A percentile compares a stretch with the other conserved stretches of the same genome.
These are phyloP conservation scores for Hemileccinum rubropunctum DNA, from an alignment of 768 basidiomycete species.

Conservation along the genomic window DNA sequence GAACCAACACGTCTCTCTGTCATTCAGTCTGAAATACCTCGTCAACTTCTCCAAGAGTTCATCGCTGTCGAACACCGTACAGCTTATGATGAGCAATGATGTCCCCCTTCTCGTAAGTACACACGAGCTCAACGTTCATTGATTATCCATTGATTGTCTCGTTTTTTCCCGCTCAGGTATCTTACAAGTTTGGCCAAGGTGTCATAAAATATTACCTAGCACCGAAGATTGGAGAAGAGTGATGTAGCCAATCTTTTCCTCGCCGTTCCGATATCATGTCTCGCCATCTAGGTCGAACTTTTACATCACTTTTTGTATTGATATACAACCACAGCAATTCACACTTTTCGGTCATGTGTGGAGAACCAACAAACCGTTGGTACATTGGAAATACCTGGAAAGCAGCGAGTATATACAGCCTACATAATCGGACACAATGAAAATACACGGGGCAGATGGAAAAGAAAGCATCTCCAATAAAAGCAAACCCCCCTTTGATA, in stretches of 20 bases:
- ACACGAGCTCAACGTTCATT: background rate
- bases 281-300: conserved; percentile 10
- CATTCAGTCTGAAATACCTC: conserved; percentile 96
- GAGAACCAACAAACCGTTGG: background rate
- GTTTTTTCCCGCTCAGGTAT: conserved; percentile 57
- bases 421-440: conserved; percentile 2
- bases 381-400: conserved; percentile 1
- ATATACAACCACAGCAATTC: background rate
- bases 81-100: conserved; percentile 89
- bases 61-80: conserved; percentile 66
- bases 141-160: background rate
- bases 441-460: background rate
- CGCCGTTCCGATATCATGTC: conserved; percentile 9
- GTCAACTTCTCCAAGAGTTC: conserved; percentile 94
- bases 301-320: conserved; percentile 15
- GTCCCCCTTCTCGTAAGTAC: conserved; percentile 78
- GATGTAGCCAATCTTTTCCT: conserved; percentile 13
- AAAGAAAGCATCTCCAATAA: conserved; percentile 16
- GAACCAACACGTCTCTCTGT: conserved; percentile 87
- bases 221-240: conserved; percentile 92
- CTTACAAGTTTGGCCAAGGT: conserved; percentile 87
- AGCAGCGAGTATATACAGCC: conserved; percentile 15
- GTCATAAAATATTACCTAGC: conserved; percentile 93
- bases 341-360: too few relatives aligned
- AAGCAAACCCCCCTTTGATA: background rate